Conservation (phyloP, 345 rosid genomes). For the Lenwebbia sp. region DNA sequence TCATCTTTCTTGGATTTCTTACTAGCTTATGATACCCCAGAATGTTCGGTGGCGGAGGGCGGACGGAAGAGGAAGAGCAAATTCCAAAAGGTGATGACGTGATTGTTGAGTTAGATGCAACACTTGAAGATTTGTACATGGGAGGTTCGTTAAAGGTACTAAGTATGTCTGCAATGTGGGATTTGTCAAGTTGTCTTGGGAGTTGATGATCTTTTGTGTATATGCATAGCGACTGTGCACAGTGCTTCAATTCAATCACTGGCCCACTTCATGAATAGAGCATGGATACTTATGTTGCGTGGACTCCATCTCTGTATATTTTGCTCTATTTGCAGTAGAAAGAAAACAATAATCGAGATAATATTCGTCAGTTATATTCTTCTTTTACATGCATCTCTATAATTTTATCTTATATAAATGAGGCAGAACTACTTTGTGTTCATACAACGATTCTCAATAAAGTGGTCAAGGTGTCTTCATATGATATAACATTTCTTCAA, state of each 20-base stretch:
- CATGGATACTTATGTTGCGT: neutral
- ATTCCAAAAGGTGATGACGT: constrained; percentile 90
- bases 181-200: neutral
- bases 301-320: neutral
- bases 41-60: constrained; percentile 84
- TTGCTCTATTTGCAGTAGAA: neutral
- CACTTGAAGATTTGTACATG: constrained; percentile 94
- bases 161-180: neutral
- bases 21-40: constrained; percentile 16
- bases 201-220: neutral
- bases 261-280: neutral
- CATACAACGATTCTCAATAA: neutral
- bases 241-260: neutral
- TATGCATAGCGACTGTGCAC: neutral
- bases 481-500: neutral
- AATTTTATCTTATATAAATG: neutral
- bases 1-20: neutral
- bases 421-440: neutral
- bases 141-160: constrained; percentile 89
- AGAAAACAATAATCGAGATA: neutral
- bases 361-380: neutral
- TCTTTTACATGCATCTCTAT: neutral
- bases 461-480: neutral
- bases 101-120: constrained; percentile 85
- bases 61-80: constrained; percentile 84